Evolutionary conservation across 768 basidiomycete genomes (phyloP).

Genomic region (Termitomyces sp.): DNA sequence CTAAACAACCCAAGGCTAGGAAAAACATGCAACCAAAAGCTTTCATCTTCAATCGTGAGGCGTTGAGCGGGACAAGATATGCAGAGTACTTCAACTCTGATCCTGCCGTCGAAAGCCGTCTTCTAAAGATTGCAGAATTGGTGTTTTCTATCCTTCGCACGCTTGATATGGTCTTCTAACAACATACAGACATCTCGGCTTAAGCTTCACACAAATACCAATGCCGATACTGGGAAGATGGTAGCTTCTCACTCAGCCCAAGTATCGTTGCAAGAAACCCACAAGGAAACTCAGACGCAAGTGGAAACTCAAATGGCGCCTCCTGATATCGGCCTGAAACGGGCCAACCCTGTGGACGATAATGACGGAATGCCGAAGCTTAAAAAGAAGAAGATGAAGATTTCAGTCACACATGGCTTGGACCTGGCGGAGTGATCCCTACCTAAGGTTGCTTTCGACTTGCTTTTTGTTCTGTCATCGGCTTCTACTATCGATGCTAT

Average conservation of each 20-base stretch:
- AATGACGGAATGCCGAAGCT: conserved; percentile 24
- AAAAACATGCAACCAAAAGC: conserved; percentile 53
- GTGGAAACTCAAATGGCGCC: conserved; percentile 23
- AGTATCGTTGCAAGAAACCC: conserved; percentile 6
- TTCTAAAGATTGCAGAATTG: conserved; percentile 58
- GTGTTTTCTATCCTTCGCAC: conserved; percentile 27
- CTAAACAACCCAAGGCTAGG: conserved; percentile 38
- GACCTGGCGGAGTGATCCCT: conserved; percentile 68
- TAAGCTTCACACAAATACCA: conserved; percentile 4
- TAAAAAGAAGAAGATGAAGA: conserved; percentile 67
- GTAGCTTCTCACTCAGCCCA: conserved; percentile 1
- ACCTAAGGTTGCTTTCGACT: not conserved
- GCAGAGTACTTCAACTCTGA: conserved; percentile 68
- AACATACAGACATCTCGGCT: conserved; percentile 1
- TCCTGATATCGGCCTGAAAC: conserved; percentile 23
- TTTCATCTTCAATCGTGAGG: conserved; percentile 54
- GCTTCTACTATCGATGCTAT: not conserved
- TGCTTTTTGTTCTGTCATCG: not conserved
- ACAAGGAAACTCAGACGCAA: conserved; percentile 33
- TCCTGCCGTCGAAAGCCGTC: conserved; percentile 50
- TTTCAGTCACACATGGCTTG: conserved; percentile 65
- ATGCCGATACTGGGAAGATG: conserved; percentile 9
- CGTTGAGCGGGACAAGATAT: conserved; percentile 45
- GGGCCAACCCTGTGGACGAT: conserved; percentile 27
- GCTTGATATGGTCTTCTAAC: not conserved